Percentiles rank a stretch among this genome's conserved stretches.
phyloP scores from a whole-genome alignment of 2,329 filamentous ascomycete species.

The Calonectria hawksworthii region DNA sequence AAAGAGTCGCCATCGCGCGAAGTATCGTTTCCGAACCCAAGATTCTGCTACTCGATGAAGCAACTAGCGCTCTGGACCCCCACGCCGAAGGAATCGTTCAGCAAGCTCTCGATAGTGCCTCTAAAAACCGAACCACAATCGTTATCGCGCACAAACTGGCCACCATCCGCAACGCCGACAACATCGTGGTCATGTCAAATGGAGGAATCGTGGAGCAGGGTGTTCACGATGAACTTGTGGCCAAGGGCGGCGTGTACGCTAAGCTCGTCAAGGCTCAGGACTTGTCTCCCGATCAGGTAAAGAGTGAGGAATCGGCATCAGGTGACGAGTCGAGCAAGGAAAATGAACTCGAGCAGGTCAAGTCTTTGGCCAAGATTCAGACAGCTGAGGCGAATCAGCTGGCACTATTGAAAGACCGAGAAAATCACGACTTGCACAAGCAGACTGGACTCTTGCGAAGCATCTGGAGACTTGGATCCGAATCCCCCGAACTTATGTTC shows the following conservation, averaged over 20 bases:
- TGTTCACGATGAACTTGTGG: constrained; percentile 64
- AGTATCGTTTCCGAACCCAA: constrained; percentile 57
- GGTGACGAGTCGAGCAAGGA: neutral
- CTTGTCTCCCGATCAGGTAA: constrained; percentile 33
- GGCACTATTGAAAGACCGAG: constrained; percentile 52
- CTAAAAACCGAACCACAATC: constrained; percentile 71
- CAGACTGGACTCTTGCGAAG: constrained; percentile 15
- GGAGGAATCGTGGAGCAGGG: constrained; percentile 72
- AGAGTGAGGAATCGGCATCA: neutral
- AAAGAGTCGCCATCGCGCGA: constrained; percentile 72
- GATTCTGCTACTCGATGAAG: constrained; percentile 76
- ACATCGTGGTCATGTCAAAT: constrained; percentile 72
- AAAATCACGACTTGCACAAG: constrained; percentile 25
- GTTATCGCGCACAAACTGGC: constrained; percentile 73
- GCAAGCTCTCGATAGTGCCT: constrained; percentile 65
- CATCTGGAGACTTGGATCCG: constrained; percentile 4
- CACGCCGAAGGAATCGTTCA: constrained; percentile 65
- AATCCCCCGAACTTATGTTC: constrained; percentile 12
- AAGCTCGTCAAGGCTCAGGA: constrained; percentile 60
- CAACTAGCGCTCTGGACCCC: constrained; percentile 68
- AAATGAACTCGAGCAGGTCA: neutral
- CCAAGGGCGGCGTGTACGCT: constrained; percentile 60
- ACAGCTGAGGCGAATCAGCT: constrained; percentile 53
- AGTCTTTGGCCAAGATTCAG: constrained; percentile 57
- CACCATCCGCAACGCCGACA: constrained; percentile 71